Percentiles rank a stretch among this genome's conserved stretches.
Evolutionary conservation across 345 rosid species (phyloP).

Genomic region (Gossypium stocksii): DNA sequence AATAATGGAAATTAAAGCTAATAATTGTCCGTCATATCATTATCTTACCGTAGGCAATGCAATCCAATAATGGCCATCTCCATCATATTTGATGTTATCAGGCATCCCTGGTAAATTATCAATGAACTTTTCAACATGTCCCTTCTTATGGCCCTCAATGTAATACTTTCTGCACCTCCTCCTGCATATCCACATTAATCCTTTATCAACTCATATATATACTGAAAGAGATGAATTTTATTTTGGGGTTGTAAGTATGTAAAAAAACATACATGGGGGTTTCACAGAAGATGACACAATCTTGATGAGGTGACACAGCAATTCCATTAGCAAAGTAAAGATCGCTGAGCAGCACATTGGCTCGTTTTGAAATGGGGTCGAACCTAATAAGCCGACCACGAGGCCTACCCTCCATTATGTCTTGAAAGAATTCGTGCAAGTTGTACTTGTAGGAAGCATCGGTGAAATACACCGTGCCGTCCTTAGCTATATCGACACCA

Average conservation of each 20-base stretch:
- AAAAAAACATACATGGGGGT: slow-evolving; percentile 41
- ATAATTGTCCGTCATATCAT: neutral
- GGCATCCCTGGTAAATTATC: slow-evolving; percentile 43
- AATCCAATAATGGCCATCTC: slow-evolving; percentile 61
- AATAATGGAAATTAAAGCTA: neutral
- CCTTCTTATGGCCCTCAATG: slow-evolving; percentile 43
- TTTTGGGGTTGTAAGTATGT: neutral
- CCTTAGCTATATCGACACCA: slow-evolving; percentile 53
- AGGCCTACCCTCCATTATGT: slow-evolving; percentile 60
- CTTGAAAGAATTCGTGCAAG: slow-evolving; percentile 20
- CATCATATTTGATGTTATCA: slow-evolving; percentile 63
- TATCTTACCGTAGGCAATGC: slow-evolving; percentile 43
- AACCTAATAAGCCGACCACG: slow-evolving; percentile 60
- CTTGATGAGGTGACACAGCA: slow-evolving; percentile 55
- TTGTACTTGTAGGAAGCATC: slow-evolving; percentile 59
- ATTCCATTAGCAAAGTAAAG: slow-evolving; percentile 76
- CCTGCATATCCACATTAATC: slow-evolving; percentile 27
- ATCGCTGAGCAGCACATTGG: slow-evolving; percentile 38
- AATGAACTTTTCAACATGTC: slow-evolving; percentile 42
- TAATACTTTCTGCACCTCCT: slow-evolving; percentile 61
- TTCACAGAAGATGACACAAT: slow-evolving; percentile 62
- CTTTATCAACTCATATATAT: neutral
- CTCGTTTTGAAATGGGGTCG: slow-evolving; percentile 39
- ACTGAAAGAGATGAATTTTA: neutral
- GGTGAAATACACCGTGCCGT: slow-evolving; percentile 68